Conservation (phyloP, 2,329 filamentous ascomycete genomes). For the Talaromyces sp. region DNA sequence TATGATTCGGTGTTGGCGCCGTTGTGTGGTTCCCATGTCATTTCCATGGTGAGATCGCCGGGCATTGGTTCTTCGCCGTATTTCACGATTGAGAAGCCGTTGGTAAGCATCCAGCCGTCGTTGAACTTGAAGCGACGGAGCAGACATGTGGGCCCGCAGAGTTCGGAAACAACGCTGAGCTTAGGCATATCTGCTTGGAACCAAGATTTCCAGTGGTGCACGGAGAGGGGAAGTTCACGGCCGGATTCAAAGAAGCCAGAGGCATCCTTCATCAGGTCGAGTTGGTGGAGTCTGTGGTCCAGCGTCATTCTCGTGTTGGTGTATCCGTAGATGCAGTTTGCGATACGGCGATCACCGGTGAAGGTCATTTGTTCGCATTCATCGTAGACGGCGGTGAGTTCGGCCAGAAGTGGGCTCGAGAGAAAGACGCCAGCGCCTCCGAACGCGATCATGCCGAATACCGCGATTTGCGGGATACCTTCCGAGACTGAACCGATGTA, state of each 20-base stretch:
- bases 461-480: slow-evolving; percentile 54
- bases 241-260: slow-evolving; percentile 65
- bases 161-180: slow-evolving; percentile 52
- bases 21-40: slow-evolving; percentile 56
- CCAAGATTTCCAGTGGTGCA: slow-evolving; percentile 69
- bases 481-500: slow-evolving; percentile 64
- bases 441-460: slow-evolving; percentile 62
- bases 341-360: slow-evolving; percentile 60
- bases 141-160: slow-evolving; percentile 62
- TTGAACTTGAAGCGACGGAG: slow-evolving; percentile 58
- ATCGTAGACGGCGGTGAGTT: slow-evolving; percentile 53
- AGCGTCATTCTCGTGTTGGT: slow-evolving; percentile 59
- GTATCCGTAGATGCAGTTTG: slow-evolving; percentile 60
- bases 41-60: slow-evolving; percentile 52
- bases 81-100: slow-evolving; percentile 61
- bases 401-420: slow-evolving; percentile 54
- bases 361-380: slow-evolving; percentile 52
- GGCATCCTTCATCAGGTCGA: slow-evolving; percentile 59
- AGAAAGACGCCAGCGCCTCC: slow-evolving; percentile 65
- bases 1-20: slow-evolving; percentile 48
- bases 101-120: slow-evolving; percentile 56
- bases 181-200: slow-evolving; percentile 54
- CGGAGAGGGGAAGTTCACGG: slow-evolving; percentile 53
- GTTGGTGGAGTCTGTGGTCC: slow-evolving; percentile 59
- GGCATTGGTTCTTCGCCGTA: slow-evolving; percentile 53